These are phyloP conservation scores for Aspergillus wentii DNA, from an alignment of 495 filamentous ascomycete species.

Conservation along the genomic window DNA sequence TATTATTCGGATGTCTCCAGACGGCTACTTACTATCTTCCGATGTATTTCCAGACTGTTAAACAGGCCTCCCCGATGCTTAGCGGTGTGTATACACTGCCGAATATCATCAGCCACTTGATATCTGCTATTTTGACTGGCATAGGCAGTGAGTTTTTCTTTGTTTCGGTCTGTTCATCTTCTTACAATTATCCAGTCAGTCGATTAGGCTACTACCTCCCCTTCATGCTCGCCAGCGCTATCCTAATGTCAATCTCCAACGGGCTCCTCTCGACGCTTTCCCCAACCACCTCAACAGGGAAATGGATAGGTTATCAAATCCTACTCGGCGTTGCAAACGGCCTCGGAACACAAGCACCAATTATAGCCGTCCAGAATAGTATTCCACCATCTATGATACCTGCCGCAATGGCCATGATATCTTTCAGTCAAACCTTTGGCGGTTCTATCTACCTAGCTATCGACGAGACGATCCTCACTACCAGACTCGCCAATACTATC, in stretches of 20 bases:
- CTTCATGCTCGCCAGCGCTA: constrained; percentile 51
- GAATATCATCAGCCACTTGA: constrained; percentile 31
- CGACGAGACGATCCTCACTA: no score
- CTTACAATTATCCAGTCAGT: not conserved
- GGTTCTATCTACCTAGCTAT: no score
- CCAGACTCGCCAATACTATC: no score
- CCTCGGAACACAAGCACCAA: constrained; percentile 13
- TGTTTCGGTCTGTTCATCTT: not conserved
- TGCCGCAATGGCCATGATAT: constrained; percentile 35
- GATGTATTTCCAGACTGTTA: constrained; percentile 28
- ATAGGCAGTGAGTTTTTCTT: constrained; percentile 20
- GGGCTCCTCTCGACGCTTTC: constrained; percentile 56
- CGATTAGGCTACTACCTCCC: constrained; percentile 21
- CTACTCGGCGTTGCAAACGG: constrained; percentile 40
- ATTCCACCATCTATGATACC: constrained; percentile 36
- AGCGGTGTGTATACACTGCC: constrained; percentile 29
- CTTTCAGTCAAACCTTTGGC: no score
- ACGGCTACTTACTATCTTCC: constrained; percentile 19
- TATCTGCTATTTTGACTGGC: no score
- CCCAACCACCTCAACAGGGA: constrained; percentile 32
- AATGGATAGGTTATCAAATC: constrained; percentile 64
- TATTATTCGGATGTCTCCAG: constrained; percentile 9
- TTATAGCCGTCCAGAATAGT: constrained; percentile 50
- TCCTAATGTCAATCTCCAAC: constrained; percentile 52
- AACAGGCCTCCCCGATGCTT: constrained; percentile 17